phyloP scores from a whole-genome alignment of 78 protist species.

The Capsaspora owczarzaki region DNA sequence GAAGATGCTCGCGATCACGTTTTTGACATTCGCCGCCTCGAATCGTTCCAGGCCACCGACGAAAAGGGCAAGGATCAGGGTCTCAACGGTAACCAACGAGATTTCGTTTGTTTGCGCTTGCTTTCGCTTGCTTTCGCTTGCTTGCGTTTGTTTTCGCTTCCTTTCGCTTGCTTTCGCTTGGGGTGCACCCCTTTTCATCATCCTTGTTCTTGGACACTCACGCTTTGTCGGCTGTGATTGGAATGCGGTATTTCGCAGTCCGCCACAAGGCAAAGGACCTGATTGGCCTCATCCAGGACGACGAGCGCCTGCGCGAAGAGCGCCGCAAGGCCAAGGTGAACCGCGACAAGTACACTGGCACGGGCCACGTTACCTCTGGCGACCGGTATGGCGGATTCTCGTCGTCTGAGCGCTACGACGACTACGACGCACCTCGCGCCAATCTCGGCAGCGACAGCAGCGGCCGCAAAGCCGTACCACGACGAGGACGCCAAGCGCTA shows the following conservation, averaged over 20 bases:
- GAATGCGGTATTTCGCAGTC: background rate
- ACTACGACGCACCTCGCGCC: background rate
- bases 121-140: background rate
- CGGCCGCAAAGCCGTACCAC: background rate
- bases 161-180: too few relatives aligned
- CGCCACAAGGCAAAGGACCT: conserved; percentile 30
- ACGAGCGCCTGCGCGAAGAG: conserved; percentile 31
- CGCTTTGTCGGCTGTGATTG: too few relatives aligned
- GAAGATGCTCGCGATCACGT: conserved; percentile 18
- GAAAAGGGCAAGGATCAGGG: conserved; percentile 30
- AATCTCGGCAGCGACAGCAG: background rate
- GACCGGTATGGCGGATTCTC: background rate
- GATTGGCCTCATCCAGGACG: conserved; percentile 9
- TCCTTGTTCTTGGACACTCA: too few relatives aligned
- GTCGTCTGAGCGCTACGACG: background rate
- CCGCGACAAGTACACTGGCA: conserved; percentile 1
- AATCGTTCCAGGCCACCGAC: background rate
- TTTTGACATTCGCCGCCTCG: conserved; percentile 15
- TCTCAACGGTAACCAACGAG: background rate
- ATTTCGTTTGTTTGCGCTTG: too few relatives aligned
- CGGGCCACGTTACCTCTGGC: background rate
- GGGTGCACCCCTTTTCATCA: too few relatives aligned
- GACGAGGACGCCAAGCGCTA: background rate
- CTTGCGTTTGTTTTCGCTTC: background rate
- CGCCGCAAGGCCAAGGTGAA: background rate